Base-by-base conservation (phyloP, 257 asterid genomes). In the Solanum ahanhuiri region DNA sequence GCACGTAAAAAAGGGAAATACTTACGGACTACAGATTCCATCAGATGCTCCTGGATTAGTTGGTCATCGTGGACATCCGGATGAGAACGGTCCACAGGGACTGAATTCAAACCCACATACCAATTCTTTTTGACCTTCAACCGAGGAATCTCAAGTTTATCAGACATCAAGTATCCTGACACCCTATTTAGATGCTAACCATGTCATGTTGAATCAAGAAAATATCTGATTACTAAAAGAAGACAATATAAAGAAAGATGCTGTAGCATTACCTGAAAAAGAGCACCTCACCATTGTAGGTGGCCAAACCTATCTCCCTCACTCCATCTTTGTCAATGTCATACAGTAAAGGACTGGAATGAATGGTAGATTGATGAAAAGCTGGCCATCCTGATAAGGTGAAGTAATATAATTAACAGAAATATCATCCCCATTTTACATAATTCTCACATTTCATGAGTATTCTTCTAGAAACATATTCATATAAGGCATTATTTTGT, bases 281-380 rank as follows among this genome's bases (percentile, higher is more conserved):
- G 81, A 93, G 98, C 85, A 97, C 98, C 93, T 95, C 98, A 23
- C 99, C 99, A 60, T 96, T 97, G 90, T 97, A 97, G 89, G 99
- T 95, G 89, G 99, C 98, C 88, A 97, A 91, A 84, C 93, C 97
- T 88, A 97, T 94, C 92, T 97, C 99, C 92, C 98, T 91, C 84
- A 95, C 96, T 30, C 99, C 99, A 89, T 97, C 99, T 92, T 95
- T 95, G 92, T 97, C 99, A 88, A 97, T 96, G 85, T 97, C 99
- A 73, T 92, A 95, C 58, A 95, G 93, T 87, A 97, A 93, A 87
- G 99, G 99, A 90, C 97, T 96, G 73, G 99, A 94, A 89, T 97
- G 99, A 82, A 93, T 94, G 43, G 99, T 97, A 85, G 99, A 97
- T 93, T 96, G 98, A 91, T 97, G 99, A 88, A 97, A 97, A 81